Conservation (phyloP, 1,284 basidiomycete species). For the Microbotryum saponariae region DNA sequence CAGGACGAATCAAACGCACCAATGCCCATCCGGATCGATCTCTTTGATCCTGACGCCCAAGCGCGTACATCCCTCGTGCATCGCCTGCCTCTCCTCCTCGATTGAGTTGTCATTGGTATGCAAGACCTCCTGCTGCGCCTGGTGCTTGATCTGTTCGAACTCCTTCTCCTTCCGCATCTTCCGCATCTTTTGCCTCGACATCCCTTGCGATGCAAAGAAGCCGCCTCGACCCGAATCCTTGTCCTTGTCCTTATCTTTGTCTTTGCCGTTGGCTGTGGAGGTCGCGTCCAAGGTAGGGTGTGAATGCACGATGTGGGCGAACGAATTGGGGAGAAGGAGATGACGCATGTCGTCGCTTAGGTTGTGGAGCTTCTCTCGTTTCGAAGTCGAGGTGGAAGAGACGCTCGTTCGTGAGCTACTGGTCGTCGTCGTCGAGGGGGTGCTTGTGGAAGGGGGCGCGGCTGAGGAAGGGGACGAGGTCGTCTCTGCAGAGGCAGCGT, state of each 20-base stretch:
- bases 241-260: too few species aligned
- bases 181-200: constrained; percentile 21
- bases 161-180: constrained; percentile 20
- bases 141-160: constrained; percentile 21
- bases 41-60: constrained; percentile 30
- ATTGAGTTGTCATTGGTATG: constrained; percentile 30
- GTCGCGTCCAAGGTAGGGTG: background rate
- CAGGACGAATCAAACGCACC: constrained; percentile 8
- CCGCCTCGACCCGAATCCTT: too few species aligned
- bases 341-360: too few species aligned
- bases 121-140: constrained; percentile 26
- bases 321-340: too few species aligned
- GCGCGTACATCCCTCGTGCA: constrained; percentile 22
- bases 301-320: background rate
- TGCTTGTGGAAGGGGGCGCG: too few species aligned
- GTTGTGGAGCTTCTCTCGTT: too few species aligned
- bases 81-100: constrained; percentile 26
- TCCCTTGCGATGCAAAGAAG: too few species aligned
- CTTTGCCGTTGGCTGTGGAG: too few species aligned
- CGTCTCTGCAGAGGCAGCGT: background rate
- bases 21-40: constrained; percentile 35
- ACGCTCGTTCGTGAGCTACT: too few species aligned
- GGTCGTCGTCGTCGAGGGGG: too few species aligned
- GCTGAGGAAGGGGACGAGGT: too few species aligned
- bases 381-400: too few species aligned